Evolutionary conservation across 2,329 filamentous ascomycete genomes (phyloP), one percentile per base, ranked within the genome.

Genomic region (Pseudodiploospora longispora): DNA sequence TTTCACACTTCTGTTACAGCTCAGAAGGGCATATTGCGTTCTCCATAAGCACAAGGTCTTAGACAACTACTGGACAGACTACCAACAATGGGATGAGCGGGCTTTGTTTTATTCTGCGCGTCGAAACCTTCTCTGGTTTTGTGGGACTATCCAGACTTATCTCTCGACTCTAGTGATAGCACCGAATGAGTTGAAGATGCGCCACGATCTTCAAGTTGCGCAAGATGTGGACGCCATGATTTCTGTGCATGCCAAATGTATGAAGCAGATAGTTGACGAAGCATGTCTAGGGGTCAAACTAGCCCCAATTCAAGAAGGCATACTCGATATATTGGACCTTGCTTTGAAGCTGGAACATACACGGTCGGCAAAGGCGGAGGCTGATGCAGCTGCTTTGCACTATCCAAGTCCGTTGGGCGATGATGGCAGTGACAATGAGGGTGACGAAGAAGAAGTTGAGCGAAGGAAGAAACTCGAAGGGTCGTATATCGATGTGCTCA

Each of bases 211-310:
- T 41, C 62, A 65, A 10, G 65, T 68, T 5, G 80, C 87, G 0
- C 71, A 75, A 28, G 87, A 91, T 52, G 79, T 96, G 7, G 88
- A 96, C 58, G 76, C 76, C 28, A 94, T 96, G 86, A 81, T 89
- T 28, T 64, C 65, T 1, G 72, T 82, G 1, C 89, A 95, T 58
- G 65, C 75, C 4, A 59, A 62, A 0, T 91, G 84, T 55, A 67
- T 85, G 37, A 72, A 70, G 37, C 73, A 73, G 2, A 66, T 93
- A 8, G 69, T 82, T 44, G 75, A 80, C 30, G 81, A 87, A 50
- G 79, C 85, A 7, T 76, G 93, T 27, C 74, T 94, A 0, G 80
- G 83, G 0, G 66, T 71, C 10, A 83, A 82, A 43, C 65, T 95
- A 4, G 71, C 73, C 10, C 82, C 85, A 0, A 85, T 96, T 32